Base-by-base conservation (phyloP, 2,329 filamentous ascomycete genomes). In the Fusarium sublunatum region DNA sequence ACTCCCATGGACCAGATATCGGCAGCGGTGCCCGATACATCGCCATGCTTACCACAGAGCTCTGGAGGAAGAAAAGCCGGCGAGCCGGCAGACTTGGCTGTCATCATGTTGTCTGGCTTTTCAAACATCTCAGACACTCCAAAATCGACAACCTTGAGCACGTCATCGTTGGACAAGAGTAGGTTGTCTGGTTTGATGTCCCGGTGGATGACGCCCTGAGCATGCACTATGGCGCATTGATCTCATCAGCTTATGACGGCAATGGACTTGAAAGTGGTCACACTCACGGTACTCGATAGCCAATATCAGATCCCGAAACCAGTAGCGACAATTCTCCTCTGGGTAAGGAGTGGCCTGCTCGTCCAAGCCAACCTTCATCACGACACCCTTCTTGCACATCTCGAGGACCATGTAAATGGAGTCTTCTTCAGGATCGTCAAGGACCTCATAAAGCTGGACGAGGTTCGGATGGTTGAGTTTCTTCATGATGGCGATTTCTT, bases 1-100 rank as follows among this genome's bases (percentile, higher is more conserved):
- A 97, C 89, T 7, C 95, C 95, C 94, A 98, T 98, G 4, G 94
- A 96, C 95, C 95, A 99, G 50, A 99, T 93, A 76, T 99, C 95
- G 5, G 92, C 92, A 5, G 94, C 93, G 69, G 87, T 91, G 10
- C 95, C 95, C 3, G 91, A 94, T 2, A 98, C 89, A 65, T 93
- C 89, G 1, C 91, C 92, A 73, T 97, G 94, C 70, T 87, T 93
- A 7, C 88, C 88, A 72, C 95, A 99, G 11, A 99, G 82, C 76
- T 99, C 95, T 0, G 95, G 95, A 0, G 95, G 91, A 55, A 98
- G 84, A 71, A 99, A 99, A 1, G 95, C 95, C 0, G 95, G 95
- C 4, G 93, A 97, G 1, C 95, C 95, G 10, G 93, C 93, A 4
- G 93, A 94, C 77, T 98, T 99, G 56, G 90, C 88, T 0, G 92